Base-by-base conservation (phyloP, 345 rosid species). In the thale cress (Arabidopsis thaliana) region DNA sequence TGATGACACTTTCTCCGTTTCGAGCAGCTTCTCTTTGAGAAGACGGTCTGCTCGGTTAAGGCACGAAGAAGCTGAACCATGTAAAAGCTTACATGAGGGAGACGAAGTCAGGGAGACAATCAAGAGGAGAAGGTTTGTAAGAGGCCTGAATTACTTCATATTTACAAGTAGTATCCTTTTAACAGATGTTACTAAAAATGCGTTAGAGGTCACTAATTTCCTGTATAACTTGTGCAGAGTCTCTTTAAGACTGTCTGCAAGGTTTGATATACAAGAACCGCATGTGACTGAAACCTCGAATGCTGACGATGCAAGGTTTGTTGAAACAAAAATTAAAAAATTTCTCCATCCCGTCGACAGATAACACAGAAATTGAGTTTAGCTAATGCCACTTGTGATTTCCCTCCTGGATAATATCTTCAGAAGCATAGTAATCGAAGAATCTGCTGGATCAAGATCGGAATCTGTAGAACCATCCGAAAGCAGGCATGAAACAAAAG, bases 291-390 rank as follows among this genome's bases (percentile, higher is more conserved):
- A 68, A 67, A 75, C 68, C 51, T 57, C 64, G 63, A 63, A 62
- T 51, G 65, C 69, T 55, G 80, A 78, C n/a, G 77, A 72, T 73
- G 80, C 78, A 44, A 72, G 94, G 94, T 89, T 10, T 53, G 80
- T 71, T 65, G 42, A 59, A 71, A 38, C 72, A 16, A 57, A 46
- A 28, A 8, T 10, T 30, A 20, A 7, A 28, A 45, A 22, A 13
- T 60, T 69, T 62, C 57, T 53, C 67, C n/a, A n/a, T 34, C 32
- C 10, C 44, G 7, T 59, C 2, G 12, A 59, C 10, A 41, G 62
- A 37, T 6, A 42, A 32, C 52, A 41, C 9, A 40, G 8, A 67
- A 64, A 45, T 5, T 55, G 40, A 69, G 48, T 50, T 46, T 53
- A 40, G 52, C 71, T 69, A 69, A 69, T 28, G 12, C 59, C 5